A percentile compares a stretch with the other conserved stretches of the same genome.
These are phyloP conservation scores for Cytospora schulzeri DNA, from an alignment of 2,329 filamentous ascomycete genomes.

Conservation along the genomic window DNA sequence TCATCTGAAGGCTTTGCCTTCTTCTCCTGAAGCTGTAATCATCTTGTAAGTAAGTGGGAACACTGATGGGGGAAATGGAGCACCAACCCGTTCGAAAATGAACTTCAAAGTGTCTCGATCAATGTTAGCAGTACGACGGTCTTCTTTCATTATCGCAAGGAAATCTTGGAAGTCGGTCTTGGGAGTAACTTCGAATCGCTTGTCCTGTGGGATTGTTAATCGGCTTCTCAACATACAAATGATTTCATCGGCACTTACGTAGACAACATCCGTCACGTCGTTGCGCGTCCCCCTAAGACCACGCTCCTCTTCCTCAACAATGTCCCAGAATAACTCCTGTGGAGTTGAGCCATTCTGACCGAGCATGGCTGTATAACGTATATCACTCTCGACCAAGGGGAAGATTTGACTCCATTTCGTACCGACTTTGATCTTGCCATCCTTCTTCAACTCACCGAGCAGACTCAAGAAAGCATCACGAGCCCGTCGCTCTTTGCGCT, in stretches of 20 bases:
- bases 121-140: conserved; percentile 86
- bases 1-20: conserved; percentile 80
- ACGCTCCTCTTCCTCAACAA: conserved; percentile 90
- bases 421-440: conserved; percentile 84
- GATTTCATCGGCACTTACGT: conserved; percentile 59
- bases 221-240: conserved; percentile 26
- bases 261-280: conserved; percentile 82
- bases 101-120: conserved; percentile 75
- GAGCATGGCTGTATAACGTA: conserved; percentile 80
- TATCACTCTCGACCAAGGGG: conserved; percentile 74
- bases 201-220: conserved; percentile 64
- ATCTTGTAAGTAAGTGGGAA: conserved; percentile 32
- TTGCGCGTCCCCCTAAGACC: conserved; percentile 80
- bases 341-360: conserved; percentile 84
- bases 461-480: conserved; percentile 79
- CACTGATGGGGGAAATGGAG: neutral
- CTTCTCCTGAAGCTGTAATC: conserved; percentile 74
- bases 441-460: conserved; percentile 70
- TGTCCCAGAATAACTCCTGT: conserved; percentile 93
- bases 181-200: conserved; percentile 85
- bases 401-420: conserved; percentile 87
- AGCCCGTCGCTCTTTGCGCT: conserved; percentile 80
- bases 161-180: conserved; percentile 91
- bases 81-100: conserved; percentile 77
- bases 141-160: conserved; percentile 75